Percentiles rank a stretch among this genome's conserved stretches.
Evolutionary conservation across 176 grass and related monocot species (phyloP).

Genomic region (Musa schizocarpa): DNA sequence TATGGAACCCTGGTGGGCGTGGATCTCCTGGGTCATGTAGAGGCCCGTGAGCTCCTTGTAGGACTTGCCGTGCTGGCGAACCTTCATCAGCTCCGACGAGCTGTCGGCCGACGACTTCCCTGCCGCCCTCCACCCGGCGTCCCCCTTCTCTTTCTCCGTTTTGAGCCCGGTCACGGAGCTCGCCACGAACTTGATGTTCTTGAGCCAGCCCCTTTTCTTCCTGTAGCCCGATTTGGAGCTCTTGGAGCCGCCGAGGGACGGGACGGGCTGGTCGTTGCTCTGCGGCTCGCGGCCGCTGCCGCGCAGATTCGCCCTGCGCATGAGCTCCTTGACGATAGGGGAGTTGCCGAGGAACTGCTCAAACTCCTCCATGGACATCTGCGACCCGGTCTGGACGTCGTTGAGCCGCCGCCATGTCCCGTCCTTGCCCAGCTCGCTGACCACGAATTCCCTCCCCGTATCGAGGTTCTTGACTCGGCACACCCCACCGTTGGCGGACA

Average conservation of each 20-base stretch:
- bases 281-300: not conserved
- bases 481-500: not conserved
- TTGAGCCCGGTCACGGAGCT: slow-evolving; percentile 35
- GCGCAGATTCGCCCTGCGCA: slow-evolving; percentile 42
- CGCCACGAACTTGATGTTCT: slow-evolving; percentile 71
- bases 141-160: slow-evolving; percentile 44
- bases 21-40: slow-evolving; percentile 73
- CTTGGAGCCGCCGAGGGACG: slow-evolving; percentile 22
- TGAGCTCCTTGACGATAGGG: slow-evolving; percentile 48
- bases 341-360: slow-evolving; percentile 40
- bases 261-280: not conserved
- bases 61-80: slow-evolving; percentile 64
- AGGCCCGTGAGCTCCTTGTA: slow-evolving; percentile 67
- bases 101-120: slow-evolving; percentile 2
- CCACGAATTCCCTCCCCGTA: slow-evolving; percentile 34
- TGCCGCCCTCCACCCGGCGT: slow-evolving; percentile 13
- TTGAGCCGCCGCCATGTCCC: slow-evolving; percentile 25
- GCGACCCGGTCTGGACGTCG: slow-evolving; percentile 15
- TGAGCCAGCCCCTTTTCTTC: slow-evolving; percentile 57
- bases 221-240: slow-evolving; percentile 28
- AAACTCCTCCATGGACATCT: slow-evolving; percentile 37
- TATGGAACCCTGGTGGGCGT: slow-evolving; percentile 79
- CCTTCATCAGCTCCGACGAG: slow-evolving; percentile 53
- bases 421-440: slow-evolving; percentile 39
- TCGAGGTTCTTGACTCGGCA: slow-evolving; percentile 34